Evolutionary conservation across 345 rosid genomes (phyloP), one percentile per base, ranked within the genome.

Genomic region (Theobroma cacao): DNA sequence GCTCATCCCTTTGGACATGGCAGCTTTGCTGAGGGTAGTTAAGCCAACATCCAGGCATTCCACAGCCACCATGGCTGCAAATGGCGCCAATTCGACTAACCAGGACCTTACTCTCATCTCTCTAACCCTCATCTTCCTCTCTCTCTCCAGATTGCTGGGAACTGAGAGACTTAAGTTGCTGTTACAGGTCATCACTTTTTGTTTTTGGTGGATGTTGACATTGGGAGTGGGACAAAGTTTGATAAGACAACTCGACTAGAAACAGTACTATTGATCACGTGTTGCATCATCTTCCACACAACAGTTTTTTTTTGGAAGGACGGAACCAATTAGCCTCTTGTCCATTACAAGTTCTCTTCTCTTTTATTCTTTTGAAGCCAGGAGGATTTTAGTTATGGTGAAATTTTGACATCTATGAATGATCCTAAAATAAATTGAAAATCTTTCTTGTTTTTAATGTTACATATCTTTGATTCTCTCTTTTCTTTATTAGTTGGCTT

Each of bases 1-100:
- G 74, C 75, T 85, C 84, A 84, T 84, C 63, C 89, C 90, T 66
- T 48, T 50, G 22, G 90, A 84, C 85, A 89, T 84, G 77, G 90
- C 90, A 14, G 86, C 86, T 66, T 89, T 85, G 77, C 77, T 84
- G 24, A 89, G 61, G 3, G 89, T 84, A 2, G 87, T 85, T 36
- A 89, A 30, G 22, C 85, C 92, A 36, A 83, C 87, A 64, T 78
- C 85, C 26, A 82, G 38, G 53, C 62, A 70, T 71, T 84, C 88
- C 59, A 82, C 74, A 68, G 56, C 67, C 82, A 84, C 83, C 90
- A 87, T 85, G 38, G 84, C 89, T 60, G 80, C 90, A 77, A 79
- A 80, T 17, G 89, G 91, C 8, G 80, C 58, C 71, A 52, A 75
- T 31, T 60, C 55, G 43, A 34, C 22, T 59, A 81, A 17, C 24